Evolutionary conservation across 23 red algal genomes (phyloP), one percentile per base, ranked within the genome.

Genomic region (Gracilaria gracilis): DNA sequence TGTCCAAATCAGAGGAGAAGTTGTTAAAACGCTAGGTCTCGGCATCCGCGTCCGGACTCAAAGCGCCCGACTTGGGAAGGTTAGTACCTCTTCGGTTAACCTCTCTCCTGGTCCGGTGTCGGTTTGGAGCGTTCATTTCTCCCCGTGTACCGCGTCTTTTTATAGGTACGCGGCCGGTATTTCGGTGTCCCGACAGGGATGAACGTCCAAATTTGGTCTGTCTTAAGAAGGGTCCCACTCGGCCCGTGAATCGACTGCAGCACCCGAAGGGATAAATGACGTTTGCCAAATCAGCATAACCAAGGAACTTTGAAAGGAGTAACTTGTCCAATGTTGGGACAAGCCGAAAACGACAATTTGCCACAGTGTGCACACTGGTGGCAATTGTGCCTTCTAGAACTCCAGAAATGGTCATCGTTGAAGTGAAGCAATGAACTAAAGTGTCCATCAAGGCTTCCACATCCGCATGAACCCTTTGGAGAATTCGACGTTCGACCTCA

Each of bases 311-410:
- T 59, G n/a, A n/a, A n/a, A n/a, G 31, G 9, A 64, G 24, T 64
- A 32, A 24, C 59, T 64, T 24, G 24, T 9, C 2, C 59, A 15
- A 1, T 9, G 9, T 24, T 2, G 24, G 28, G 24, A 13, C 59
- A 24, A 64, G 59, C 69, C 24, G 34, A 9, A 74, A 16, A n/a
- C 20, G 39, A 16, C 36, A 21, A 1, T 74, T 36, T 42, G 44
- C 69, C 69, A 20, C 69, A 74, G 69, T 74, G 69, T 46, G 12
- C 12, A 74, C 69, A 74, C 32, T 74, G 28, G 37, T 13, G 35
- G 35, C 35, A 44, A 74, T 74, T 25, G 69, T 36, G 11, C 69
- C 69, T 1, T 46, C 4, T 1, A 74, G 69, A 74, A 23, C 17
- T 42, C 69, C 69, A 19, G 36, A 46, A 16, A 6, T 21, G 32